Evolutionary conservation across 1,284 basidiomycete species (phyloP).

Genomic region (Pseudozyma thailandica): DNA sequence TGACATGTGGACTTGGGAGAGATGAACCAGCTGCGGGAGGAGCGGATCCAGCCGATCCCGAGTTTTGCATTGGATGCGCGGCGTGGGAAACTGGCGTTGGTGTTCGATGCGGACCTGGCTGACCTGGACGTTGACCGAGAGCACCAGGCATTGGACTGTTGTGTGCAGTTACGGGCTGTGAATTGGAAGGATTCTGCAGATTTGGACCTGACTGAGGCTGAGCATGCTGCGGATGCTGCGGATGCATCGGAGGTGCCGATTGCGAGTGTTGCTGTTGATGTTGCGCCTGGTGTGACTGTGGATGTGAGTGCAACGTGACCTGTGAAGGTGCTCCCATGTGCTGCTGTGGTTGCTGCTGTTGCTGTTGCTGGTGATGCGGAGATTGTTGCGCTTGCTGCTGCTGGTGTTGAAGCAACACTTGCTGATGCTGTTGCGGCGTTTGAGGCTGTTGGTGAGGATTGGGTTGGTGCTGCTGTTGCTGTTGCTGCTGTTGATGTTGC

Average conservation of each 20-base stretch:
- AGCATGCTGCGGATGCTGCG: constrained; percentile 22
- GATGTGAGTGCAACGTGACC: constrained; percentile 38
- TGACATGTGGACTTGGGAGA: constrained; percentile 28
- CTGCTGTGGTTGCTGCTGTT: constrained; percentile 14
- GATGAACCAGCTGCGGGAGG: constrained; percentile 12
- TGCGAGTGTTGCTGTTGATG: constrained; percentile 10
- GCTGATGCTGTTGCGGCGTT: constrained; percentile 21
- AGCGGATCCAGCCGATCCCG: constrained; percentile 22
- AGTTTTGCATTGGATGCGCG: constrained; percentile 24
- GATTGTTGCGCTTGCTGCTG: constrained; percentile 10
- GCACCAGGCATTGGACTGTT: constrained; percentile 32
- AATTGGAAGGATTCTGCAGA: constrained; percentile 16
- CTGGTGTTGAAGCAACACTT: constrained; percentile 8
- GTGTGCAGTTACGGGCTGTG: constrained; percentile 31
- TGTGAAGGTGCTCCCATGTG: constrained; percentile 17
- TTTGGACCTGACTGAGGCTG: constrained; percentile 8
- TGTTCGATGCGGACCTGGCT: constrained; percentile 28
- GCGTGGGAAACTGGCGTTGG: constrained; percentile 26
- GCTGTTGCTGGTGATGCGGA: constrained; percentile 13
- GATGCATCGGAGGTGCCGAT: constrained; percentile 9
- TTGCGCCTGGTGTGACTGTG: constrained; percentile 24
- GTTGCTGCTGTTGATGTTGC: constrained; percentile 17
- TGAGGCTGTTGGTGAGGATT: constrained; percentile 18
- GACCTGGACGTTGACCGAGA: constrained; percentile 24
- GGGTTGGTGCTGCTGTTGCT: constrained; percentile 17